Base-by-base conservation (phyloP, 2,329 filamentous ascomycete species). In the Boeremia lycopersici region DNA sequence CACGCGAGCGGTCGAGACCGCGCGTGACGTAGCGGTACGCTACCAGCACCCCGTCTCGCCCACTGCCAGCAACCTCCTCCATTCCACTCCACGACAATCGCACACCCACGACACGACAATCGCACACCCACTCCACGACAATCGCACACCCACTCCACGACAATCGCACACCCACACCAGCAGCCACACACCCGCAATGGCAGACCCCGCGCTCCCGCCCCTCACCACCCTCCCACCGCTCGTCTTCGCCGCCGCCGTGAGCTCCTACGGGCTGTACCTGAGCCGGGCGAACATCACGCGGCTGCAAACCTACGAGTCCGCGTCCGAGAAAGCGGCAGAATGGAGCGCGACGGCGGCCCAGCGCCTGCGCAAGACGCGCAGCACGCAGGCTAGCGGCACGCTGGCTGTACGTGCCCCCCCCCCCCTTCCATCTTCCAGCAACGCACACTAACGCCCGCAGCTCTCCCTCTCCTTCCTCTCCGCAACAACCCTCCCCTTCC, bases 201-300 rank as follows among this genome's bases (percentile, higher is more conserved):
- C 28, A 17, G 29, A 28, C 43, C 25, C 35, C 15, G 19, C 19
- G 5, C 25, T 55, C 12, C 33, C 52, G 19, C n/a, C 47, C 6
- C 40, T 50, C 35, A 38, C 25, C 26, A 46, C 53, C 34, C 25
- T 67, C 36, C 56, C 57, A 35, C 65, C 63, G 6, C 55, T 69
- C 28, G 31, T 63, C 25, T 50, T 58, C 56, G 60, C 67, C 30
- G 52, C 63, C 0, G 48, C 52, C 23, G 51, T 72, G 28, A 70
- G 70, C 23, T 47, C 57, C 34, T 74, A 75, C 62, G 65, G 59
- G 19, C 63, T 75, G 12, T 64, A 64, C 57, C 65, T 70, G 35
- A 70, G 68, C 19, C 73, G 72, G 60, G 56, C 66, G 30, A 73
- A 70, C 63, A 74, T 77, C 49, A 68, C 65, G 6, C 71, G 68